phyloP scores from a whole-genome alignment of 306 rosid genomes.

The Prunus armeniaca region DNA sequence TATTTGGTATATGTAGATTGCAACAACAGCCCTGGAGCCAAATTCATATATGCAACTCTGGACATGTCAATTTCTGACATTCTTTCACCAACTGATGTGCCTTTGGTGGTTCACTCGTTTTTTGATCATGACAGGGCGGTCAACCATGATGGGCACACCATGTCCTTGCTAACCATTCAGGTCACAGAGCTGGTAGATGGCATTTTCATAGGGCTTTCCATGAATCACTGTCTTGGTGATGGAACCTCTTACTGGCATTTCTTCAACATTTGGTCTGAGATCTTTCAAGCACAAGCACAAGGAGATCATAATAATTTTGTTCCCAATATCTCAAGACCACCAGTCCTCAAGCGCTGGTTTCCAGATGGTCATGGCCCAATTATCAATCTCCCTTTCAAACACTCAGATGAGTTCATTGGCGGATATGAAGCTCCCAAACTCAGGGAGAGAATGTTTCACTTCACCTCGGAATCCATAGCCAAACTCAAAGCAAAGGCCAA shows the following conservation, averaged over 20 bases:
- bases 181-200: constrained; percentile 59
- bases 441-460: constrained; percentile 57
- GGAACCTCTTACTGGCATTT: constrained; percentile 65
- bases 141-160: constrained; percentile 59
- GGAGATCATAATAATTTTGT: not conserved
- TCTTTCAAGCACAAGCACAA: constrained; percentile 35
- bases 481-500: constrained; percentile 63
- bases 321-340: constrained; percentile 26
- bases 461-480: constrained; percentile 45
- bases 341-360: constrained; percentile 47
- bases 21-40: constrained; percentile 37
- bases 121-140: constrained; percentile 57
- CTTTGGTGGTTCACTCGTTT: constrained; percentile 43
- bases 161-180: constrained; percentile 49
- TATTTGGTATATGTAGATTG: constrained; percentile 42
- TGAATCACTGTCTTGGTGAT: constrained; percentile 49
- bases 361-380: constrained; percentile 38
- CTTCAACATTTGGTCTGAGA: constrained; percentile 54
- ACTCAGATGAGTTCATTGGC: constrained; percentile 37
- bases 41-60: constrained; percentile 45
- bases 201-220: constrained; percentile 63
- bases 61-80: constrained; percentile 40
- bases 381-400: constrained; percentile 46
- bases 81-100: constrained; percentile 53
- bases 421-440: constrained; percentile 39